A percentile compares a stretch with the other conserved stretches of the same genome.
These are phyloP conservation scores for Aphanomyces cochlioides DNA, from an alignment of 352 stramenopile genomes.

Conservation along the genomic window DNA sequence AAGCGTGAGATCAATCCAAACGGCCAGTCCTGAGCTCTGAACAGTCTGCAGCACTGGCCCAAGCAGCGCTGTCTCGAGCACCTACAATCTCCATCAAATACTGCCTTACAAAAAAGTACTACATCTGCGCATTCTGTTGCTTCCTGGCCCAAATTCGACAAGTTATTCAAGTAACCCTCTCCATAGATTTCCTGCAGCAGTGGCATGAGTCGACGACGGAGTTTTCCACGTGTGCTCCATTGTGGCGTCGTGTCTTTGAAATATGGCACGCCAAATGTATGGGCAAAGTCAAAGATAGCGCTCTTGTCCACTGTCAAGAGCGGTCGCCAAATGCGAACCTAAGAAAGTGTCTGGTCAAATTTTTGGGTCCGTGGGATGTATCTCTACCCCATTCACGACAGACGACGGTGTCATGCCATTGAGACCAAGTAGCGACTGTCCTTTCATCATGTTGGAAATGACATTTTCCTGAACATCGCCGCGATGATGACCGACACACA, in stretches of 20 bases:
- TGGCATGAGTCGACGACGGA: constrained; percentile 92
- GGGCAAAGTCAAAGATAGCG: constrained; percentile 93
- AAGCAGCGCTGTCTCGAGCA: constrained; percentile 57
- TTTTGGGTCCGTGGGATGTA: not conserved
- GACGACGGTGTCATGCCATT: constrained; percentile 90
- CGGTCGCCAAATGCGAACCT: constrained; percentile 83
- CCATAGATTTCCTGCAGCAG: constrained; percentile 95
- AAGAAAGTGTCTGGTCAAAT: not conserved
- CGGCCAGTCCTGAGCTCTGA: constrained; percentile 50
- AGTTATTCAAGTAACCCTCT: constrained; percentile 71
- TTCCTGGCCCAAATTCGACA: constrained; percentile 74
- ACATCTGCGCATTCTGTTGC: constrained; percentile 66
- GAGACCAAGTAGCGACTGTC: constrained; percentile 88
- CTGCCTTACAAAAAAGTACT: constrained; percentile 7
- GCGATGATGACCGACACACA: constrained; percentile 96
- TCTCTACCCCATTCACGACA: constrained; percentile 58
- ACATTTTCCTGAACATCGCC: constrained; percentile 98
- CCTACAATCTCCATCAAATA: constrained; percentile 31
- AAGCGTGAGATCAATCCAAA: constrained; percentile 65
- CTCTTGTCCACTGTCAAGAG: constrained; percentile 93
- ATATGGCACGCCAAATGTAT: constrained; percentile 94
- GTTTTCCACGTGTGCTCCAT: constrained; percentile 96
- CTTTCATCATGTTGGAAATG: constrained; percentile 97
- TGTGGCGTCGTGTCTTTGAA: constrained; percentile 96
- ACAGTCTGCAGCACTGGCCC: constrained; percentile 60